A percentile compares a stretch with the other conserved stretches of the same genome.
phyloP scores from a whole-genome alignment of 2,329 filamentous ascomycete species.

The Paecilomyces fulvus region DNA sequence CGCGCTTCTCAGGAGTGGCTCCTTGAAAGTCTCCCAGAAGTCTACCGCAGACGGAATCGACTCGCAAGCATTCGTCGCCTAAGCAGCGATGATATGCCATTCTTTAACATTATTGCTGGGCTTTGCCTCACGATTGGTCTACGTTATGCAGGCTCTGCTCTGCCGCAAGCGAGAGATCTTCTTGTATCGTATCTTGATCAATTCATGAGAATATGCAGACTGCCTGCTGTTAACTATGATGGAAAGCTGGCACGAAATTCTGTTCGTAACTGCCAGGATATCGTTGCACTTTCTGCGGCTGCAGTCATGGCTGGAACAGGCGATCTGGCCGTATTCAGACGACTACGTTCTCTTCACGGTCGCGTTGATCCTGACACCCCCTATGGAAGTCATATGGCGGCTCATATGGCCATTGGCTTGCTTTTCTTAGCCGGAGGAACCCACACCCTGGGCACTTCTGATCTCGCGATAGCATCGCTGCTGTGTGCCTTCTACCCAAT shows the following conservation, averaged over 20 bases:
- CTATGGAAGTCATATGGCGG: conserved; percentile 88
- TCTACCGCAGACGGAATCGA: conserved; percentile 56
- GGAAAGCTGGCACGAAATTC: conserved; percentile 74
- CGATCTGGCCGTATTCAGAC: conserved; percentile 74
- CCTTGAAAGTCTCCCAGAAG: conserved; percentile 58
- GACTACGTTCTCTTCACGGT: conserved; percentile 79
- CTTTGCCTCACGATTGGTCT: conserved; percentile 72
- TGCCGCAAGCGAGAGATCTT: conserved; percentile 65
- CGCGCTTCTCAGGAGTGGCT: conserved; percentile 68
- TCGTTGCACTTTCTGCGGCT: conserved; percentile 70
- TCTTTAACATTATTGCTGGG: conserved; percentile 86
- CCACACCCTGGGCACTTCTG: conserved; percentile 80
- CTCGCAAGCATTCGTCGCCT: conserved; percentile 55
- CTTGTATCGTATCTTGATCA: conserved; percentile 78
- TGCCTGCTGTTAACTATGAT: conserved; percentile 63
- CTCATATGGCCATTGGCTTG: conserved; percentile 82
- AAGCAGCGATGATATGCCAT: conserved; percentile 75
- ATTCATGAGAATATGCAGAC: conserved; percentile 67
- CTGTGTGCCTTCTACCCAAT: conserved; percentile 91
- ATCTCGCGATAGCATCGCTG: conserved; percentile 76
- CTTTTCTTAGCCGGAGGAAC: conserved; percentile 90
- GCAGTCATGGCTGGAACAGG: conserved; percentile 95
- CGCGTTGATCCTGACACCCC: conserved; percentile 74
- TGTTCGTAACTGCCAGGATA: conserved; percentile 82
- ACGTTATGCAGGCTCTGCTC: conserved; percentile 65